Evolutionary conservation across 2,329 filamentous ascomycete species (phyloP), one percentile per base, ranked within the genome.

Genomic region (Harringtonia lauricola): DNA sequence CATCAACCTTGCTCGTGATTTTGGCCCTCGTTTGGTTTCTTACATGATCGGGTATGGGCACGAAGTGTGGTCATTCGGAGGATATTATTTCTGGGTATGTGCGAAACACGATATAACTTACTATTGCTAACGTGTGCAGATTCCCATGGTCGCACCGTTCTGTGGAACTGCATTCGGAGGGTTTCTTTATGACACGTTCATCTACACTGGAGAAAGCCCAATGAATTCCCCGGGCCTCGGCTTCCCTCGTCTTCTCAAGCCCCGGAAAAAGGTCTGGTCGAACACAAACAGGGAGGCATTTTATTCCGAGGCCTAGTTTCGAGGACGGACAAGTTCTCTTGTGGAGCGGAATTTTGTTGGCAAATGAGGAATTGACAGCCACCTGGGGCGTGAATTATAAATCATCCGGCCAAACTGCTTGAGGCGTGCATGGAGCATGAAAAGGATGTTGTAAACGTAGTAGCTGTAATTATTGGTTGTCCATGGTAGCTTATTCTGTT

Each of bases 81-180:
- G 48, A 33, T 53, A 53, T 45, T 50, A 50, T 42, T 50, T 50
- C 34, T 50, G 49, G 46, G 46, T 48, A 24, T 30, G 40, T 41
- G 6, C 31, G 7, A 18, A n/a, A n/a, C 6, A n/a, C n/a, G n/a
- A 17, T 24, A 26, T n/a, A 28, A 17, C 3, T 21, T 24, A 37
- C 2, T 12, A 14, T 15, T 29, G 26, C 36, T 39, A 21, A 41
- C 30, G 10, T 6, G 3, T 24, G 8, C 26, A 81, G 79, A 73
- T 86, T 18, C 83, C 83, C 1, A 82, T 87, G 67, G 75, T 87
- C 4, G 71, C 79, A 2, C 82, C 82, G 0, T 85, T 86, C 55
- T 58, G 73, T 10, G 83, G 82, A 6, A 75, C 70, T 52, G 59
- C 68, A 0, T 75, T 81, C 50, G 81, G 81, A 3, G 81, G 76